phyloP scores from a whole-genome alignment of 306 rosid genomes.

The Coriaria nepalensis region DNA sequence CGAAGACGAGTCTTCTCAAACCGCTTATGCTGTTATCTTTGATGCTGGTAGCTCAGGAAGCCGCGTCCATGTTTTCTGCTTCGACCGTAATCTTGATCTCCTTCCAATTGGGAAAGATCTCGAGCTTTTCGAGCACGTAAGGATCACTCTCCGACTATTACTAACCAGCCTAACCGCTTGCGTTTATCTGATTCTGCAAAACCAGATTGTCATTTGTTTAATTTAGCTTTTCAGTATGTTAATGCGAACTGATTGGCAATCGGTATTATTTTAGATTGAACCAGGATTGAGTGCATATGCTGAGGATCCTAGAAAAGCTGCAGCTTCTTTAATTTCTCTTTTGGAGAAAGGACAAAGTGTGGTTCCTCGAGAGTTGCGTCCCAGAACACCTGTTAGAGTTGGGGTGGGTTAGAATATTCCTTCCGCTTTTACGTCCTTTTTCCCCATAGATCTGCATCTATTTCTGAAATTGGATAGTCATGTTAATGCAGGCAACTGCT shows the following conservation, averaged over 20 bases:
- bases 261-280: conserved; percentile 17
- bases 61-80: conserved; percentile 87
- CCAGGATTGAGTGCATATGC: conserved; percentile 81
- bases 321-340: conserved; percentile 50
- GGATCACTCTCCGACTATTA: background rate
- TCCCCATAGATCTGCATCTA: background rate
- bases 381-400: conserved; percentile 82
- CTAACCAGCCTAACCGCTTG: background rate
- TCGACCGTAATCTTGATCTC: conserved; percentile 62
- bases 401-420: conserved; percentile 43
- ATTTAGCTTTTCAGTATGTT: background rate
- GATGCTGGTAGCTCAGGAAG: conserved; percentile 99
- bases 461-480: conserved; percentile 16
- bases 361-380: conserved; percentile 58
- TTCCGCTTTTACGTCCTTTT: background rate
- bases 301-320: conserved; percentile 54
- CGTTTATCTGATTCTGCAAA: background rate
- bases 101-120: conserved; percentile 82
- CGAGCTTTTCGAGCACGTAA: conserved; percentile 73
- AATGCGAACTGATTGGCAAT: background rate
- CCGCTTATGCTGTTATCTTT: conserved; percentile 60
- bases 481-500: conserved; percentile 73
- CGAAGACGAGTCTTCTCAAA: conserved; percentile 20
- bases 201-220: background rate
- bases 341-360: conserved; percentile 59